Evolutionary conservation across 495 filamentous ascomycete species (phyloP).

Genomic region (Xylaria grammica): DNA sequence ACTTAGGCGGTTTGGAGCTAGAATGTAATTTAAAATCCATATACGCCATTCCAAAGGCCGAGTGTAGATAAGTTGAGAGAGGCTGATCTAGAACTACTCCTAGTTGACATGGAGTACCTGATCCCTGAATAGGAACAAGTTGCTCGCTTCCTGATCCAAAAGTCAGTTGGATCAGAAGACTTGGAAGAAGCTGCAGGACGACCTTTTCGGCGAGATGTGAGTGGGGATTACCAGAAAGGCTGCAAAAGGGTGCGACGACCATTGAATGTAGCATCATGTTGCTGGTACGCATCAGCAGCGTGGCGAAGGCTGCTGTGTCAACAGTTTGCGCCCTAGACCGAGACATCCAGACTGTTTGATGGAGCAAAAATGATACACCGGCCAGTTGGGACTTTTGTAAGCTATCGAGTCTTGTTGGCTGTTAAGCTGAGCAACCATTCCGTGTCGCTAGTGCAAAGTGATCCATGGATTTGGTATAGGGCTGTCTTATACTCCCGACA

Average conservation of each 20-base stretch:
- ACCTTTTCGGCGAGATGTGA: conserved; percentile 21
- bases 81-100: background rate
- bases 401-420: background rate
- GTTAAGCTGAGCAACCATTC: conserved; percentile 19
- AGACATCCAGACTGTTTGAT: conserved; percentile 2
- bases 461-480: conserved; percentile 14
- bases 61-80: background rate
- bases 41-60: too few species aligned
- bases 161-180: conserved; percentile 19
- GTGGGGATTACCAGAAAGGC: conserved; percentile 19
- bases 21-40: background rate
- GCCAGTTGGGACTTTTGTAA: background rate
- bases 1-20: background rate
- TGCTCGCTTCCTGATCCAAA: background rate
- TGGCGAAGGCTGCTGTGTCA: background rate
- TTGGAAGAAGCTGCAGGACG: conserved; percentile 16
- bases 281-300: background rate
- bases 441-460: conserved; percentile 5
- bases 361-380: background rate
- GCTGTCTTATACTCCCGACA: conserved; percentile 1
- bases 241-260: background rate
- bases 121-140: background rate
- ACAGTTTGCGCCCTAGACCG: background rate
- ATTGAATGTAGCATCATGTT: conserved; percentile 5
- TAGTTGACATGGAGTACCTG: background rate